A percentile compares a stretch with the other conserved stretches of the same genome.
phyloP scores from a whole-genome alignment of 352 stramenopile genomes.

The Pythium volutum region DNA sequence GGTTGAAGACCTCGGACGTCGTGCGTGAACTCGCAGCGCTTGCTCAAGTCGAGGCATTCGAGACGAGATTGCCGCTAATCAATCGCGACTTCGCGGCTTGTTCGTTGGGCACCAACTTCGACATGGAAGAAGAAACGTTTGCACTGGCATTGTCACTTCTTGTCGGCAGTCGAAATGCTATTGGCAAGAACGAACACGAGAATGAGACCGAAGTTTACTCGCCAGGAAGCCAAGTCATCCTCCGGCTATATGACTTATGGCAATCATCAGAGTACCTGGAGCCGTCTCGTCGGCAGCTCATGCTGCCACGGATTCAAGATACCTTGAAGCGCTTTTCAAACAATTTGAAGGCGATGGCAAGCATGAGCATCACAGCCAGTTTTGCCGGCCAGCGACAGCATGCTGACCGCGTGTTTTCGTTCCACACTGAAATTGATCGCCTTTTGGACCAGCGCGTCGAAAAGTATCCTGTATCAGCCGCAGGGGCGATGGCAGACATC shows the following conservation, averaged over 20 bases:
- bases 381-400: neutral
- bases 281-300: neutral
- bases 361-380: neutral
- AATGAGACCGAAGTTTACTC: neutral
- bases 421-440: conserved; percentile 16
- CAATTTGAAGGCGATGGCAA: neutral
- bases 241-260: neutral
- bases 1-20: conserved; percentile 9
- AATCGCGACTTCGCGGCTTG: neutral
- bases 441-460: no score
- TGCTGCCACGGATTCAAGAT: neutral
- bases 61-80: neutral
- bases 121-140: neutral
- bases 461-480: no score
- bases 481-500: neutral
- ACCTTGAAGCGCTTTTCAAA: neutral
- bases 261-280: neutral
- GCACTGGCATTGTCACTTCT: neutral
- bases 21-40: conserved; percentile 8
- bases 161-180: neutral
- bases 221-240: neutral
- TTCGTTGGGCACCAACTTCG: neutral
- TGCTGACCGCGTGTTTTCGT: neutral
- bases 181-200: neutral
- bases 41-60: neutral